Base-by-base conservation (phyloP, 495 filamentous ascomycete species). In the Xylaria acuta region DNA sequence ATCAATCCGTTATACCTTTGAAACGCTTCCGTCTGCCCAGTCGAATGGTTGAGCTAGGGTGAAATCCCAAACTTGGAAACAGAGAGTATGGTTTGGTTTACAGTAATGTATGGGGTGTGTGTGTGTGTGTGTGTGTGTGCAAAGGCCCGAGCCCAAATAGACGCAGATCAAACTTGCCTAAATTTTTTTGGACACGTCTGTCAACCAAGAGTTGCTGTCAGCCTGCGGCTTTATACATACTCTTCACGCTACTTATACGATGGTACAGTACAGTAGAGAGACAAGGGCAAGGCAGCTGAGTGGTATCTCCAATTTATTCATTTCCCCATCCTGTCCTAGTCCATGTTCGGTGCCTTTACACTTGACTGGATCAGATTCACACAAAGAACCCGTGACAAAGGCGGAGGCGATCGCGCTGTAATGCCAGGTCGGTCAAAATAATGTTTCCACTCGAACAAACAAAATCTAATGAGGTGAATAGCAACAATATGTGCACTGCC, bases 151-250 rank as follows among this genome's bases (percentile, higher is more conserved):
- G 60, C 60, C 36, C 38, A 30, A 43, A 30, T 43, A 43, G 36
- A 43, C 18, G 60, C 36, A 30, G 60, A 64, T 64, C 60, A 64
- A 64, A 64, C 60, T 64, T 64, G 60, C 60, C 38, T 43, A 43
- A 27, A 43, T 38, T 2, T 38, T 36, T 63, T 63, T 58, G n/a
- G n/a, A 27, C 59, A 22, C 59, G 12, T 27, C 59, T 63, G 59
- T 63, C 60, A 43, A 64, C 36, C 22, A 40, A 64, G 60, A 64
- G 60, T 64, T 64, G 60, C 60, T 38, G 60, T 64, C 18, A 22
- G 60, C 38, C 38, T 43, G 36, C 38, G 22, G 60, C 60, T 64
- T 43, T 38, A 25, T 18, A 64, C 60, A 43, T 64, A 34, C 14
- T 8, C 27, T 30, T 27, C 51, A 30, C 11, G 30, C 25, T 59